Evolutionary conservation across 2,329 filamentous ascomycete species (phyloP).

Genomic region (Diaporthe sp.): DNA sequence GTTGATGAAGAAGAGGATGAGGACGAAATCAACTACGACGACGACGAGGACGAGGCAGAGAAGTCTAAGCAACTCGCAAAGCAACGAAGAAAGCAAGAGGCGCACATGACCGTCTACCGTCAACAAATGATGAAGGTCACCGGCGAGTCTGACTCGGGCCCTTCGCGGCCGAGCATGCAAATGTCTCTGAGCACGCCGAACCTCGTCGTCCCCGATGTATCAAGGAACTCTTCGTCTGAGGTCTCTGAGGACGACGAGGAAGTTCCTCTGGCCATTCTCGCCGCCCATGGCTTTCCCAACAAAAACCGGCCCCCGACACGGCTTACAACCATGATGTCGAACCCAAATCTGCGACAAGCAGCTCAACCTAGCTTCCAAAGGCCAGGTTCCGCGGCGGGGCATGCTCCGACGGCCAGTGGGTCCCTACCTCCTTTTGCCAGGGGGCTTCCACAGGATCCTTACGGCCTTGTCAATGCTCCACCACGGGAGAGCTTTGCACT

Average conservation of each 20-base stretch:
- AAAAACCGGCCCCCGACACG: conserved; percentile 81
- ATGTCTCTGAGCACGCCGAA: conserved; percentile 69
- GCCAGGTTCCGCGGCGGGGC: conserved; percentile 69
- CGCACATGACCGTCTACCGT: conserved; percentile 88
- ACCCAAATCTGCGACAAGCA: conserved; percentile 75
- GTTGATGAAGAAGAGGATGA: conserved; percentile 73
- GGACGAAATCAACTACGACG: conserved; percentile 75
- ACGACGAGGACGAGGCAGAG: conserved; percentile 84
- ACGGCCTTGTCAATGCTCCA: conserved; percentile 79
- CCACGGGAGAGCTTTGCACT: conserved; percentile 82
- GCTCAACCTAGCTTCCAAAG: conserved; percentile 61
- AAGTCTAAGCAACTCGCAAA: conserved; percentile 79
- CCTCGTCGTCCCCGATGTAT: conserved; percentile 52
- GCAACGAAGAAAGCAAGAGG: conserved; percentile 88
- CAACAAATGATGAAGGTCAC: conserved; percentile 98
- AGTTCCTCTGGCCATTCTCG: conserved; percentile 85
- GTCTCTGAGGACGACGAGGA: conserved; percentile 82
- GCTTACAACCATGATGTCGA: conserved; percentile 74
- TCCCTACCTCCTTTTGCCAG: conserved; percentile 85
- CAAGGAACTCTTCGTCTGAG: conserved; percentile 56
- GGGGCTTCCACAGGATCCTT: conserved; percentile 86
- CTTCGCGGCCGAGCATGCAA: conserved; percentile 66
- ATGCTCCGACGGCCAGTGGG: conserved; percentile 57
- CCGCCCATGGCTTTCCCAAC: conserved; percentile 88
- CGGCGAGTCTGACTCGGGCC: conserved; percentile 70